phyloP scores from a whole-genome alignment of 306 rosid species.

The Echinosophora koreensis region DNA sequence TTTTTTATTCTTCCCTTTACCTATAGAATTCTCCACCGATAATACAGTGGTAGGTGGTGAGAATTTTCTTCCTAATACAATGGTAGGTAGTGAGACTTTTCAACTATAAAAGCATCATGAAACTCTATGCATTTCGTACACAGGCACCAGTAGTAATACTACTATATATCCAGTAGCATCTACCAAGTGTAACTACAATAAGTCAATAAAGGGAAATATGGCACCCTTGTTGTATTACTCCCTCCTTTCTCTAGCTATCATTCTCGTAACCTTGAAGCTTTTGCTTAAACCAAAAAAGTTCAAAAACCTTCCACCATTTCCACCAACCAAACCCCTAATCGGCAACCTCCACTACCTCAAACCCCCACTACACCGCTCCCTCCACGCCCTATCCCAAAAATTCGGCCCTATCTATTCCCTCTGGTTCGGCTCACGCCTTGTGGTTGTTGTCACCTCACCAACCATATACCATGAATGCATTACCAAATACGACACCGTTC shows the following conservation, averaged over 20 bases:
- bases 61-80: too few species aligned
- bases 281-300: not conserved
- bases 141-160: too few species aligned
- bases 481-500: constrained; percentile 55
- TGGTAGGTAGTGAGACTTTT: too few species aligned
- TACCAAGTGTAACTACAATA: too few species aligned
- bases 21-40: too few species aligned
- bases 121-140: too few species aligned
- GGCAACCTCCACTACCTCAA: constrained; percentile 61
- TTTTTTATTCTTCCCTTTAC: too few species aligned
- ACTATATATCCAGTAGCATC: too few species aligned
- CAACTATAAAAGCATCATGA: too few species aligned
- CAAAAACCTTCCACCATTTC: constrained; percentile 52
- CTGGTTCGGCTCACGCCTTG: constrained; percentile 40
- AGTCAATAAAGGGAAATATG: not conserved
- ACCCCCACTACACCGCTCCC: constrained; percentile 45
- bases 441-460: constrained; percentile 52
- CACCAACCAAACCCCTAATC: constrained; percentile 54
- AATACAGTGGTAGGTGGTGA: too few species aligned
- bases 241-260: not conserved
- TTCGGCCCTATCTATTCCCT: constrained; percentile 47
- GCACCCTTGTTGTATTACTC: not conserved
- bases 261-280: not conserved
- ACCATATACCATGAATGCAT: constrained; percentile 55
- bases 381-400: constrained; percentile 41